Evolutionary conservation across 176 grass and related monocot species (phyloP).

Genomic region (Triticum urartu): DNA sequence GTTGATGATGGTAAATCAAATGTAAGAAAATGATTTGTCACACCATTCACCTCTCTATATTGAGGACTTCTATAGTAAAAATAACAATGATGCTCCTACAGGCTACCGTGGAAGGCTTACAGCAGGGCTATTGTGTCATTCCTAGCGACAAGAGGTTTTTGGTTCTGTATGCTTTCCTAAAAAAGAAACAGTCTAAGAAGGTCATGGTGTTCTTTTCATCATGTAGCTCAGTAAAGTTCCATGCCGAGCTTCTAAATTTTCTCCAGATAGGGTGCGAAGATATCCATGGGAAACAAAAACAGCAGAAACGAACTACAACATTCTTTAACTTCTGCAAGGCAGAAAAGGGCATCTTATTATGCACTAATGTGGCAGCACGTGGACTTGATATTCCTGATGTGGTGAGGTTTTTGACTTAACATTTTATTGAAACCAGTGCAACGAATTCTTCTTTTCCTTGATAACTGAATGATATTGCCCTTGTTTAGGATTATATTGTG

Average conservation of each 20-base stretch:
- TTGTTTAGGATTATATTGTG: conserved; percentile 90
- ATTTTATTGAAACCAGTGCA: conserved; percentile 1
- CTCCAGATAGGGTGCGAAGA: conserved; percentile 78
- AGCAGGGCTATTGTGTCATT: conserved; percentile 92
- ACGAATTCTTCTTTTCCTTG: not conserved
- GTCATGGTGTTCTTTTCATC: conserved; percentile 99
- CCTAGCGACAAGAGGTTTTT: conserved; percentile 76
- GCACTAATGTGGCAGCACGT: conserved; percentile 93
- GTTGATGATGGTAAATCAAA: conserved; percentile 83
- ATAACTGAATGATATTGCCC: conserved; percentile 14
- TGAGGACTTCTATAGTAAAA: not conserved
- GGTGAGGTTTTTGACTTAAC: conserved; percentile 47
- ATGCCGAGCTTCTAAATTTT: conserved; percentile 79
- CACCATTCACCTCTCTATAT: not conserved
- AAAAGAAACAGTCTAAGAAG: conserved; percentile 82
- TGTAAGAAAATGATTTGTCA: conserved; percentile 43
- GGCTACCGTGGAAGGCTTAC: conserved; percentile 92
- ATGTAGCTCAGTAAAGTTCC: conserved; percentile 94
- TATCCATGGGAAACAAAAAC: conserved; percentile 98
- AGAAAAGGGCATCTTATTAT: conserved; percentile 85
- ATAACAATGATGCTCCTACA: conserved; percentile 40
- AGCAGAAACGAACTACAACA: conserved; percentile 89
- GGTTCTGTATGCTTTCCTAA: conserved; percentile 94
- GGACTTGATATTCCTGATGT: conserved; percentile 98
- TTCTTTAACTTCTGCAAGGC: conserved; percentile 96